Evolutionary conservation across 1,284 basidiomycete species (phyloP).

Genomic region (Papiliotrema fonsecae): DNA sequence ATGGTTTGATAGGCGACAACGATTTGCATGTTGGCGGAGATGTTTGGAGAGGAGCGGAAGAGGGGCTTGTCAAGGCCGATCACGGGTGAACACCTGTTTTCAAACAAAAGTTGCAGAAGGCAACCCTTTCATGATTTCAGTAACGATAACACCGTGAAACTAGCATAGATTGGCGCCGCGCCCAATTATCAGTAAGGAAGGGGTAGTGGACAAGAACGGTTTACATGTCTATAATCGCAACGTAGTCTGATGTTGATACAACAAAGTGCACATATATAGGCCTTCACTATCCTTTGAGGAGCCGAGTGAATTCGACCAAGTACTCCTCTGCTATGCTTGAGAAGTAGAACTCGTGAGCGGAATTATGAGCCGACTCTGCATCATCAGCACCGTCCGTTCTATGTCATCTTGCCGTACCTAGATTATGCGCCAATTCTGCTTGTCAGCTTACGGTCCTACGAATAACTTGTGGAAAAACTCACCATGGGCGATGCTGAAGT

Average conservation of each 20-base stretch:
- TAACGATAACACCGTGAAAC: no score
- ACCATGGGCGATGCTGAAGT: conserved; percentile 83
- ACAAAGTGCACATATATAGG: no score
- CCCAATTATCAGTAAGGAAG: no score
- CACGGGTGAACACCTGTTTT: neutral
- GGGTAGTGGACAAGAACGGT: no score
- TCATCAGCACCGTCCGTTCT: neutral
- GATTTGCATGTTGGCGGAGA: conserved; percentile 5
- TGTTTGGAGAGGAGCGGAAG: conserved; percentile 7
- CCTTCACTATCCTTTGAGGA: no score
- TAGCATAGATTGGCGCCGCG: no score
- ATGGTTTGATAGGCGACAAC: neutral
- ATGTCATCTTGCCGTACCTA: conserved; percentile 14
- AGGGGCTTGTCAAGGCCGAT: neutral
- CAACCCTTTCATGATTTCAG: no score
- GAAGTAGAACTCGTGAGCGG: conserved; percentile 83
- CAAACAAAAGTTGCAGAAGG: conserved; percentile 1
- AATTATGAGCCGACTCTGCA: conserved; percentile 47
- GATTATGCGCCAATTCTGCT: conserved; percentile 39
- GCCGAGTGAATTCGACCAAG: conserved; percentile 32
- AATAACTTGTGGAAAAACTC: conserved; percentile 6
- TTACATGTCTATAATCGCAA: no score
- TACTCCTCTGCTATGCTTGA: conserved; percentile 77
- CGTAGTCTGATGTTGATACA: no score
- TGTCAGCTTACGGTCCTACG: neutral